Evolutionary conservation across 345 rosid species (phyloP), one percentile per base, ranked within the genome.

Genomic region (Microcos paniculata): DNA sequence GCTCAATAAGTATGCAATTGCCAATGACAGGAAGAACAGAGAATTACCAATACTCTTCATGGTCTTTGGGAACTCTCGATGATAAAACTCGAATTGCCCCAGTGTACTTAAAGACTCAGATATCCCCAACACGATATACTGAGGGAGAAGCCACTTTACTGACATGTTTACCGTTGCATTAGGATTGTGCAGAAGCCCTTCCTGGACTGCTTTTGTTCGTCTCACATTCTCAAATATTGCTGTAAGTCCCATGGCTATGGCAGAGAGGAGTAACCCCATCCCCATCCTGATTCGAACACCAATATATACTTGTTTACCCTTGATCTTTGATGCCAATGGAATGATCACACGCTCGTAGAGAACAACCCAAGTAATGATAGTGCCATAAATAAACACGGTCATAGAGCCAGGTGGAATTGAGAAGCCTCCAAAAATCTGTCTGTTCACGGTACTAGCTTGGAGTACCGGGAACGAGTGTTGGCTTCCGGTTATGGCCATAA

Each of bases 81-180:
- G 85, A 24, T 80, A 88, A 38, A 86, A 88, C 70, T 88, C 86
- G 1, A 84, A 73, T 19, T 85, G 90, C 42, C 88, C 87, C 18
- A 86, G 84, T 13, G 78, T 80, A 26, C 71, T 86, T 12, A 85
- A 79, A 1, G 79, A 85, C 80, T 86, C 85, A 0, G 83, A 85
- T 14, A 87, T 3, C 5, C 90, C 90, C 0, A 26, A n/a, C 8
- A 88, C 65, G 77, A 81, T 63, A 28, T 85, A 45, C 33, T 85
- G 85, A 8, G 81, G 84, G 62, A 85, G 72, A 1, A 86, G 61
- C 90, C 90, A 85, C 78, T 61, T 75, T 0, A 83, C 87, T 0
- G 88, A 68, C 83, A 87, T 83, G 40, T 71, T 46, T 4, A 83
- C 79, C 13, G 74, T 49, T 7, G 71, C 79, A 2, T 0, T 1